Evolutionary conservation across 768 basidiomycete genomes (phyloP).

Genomic region (Suillus paluster): DNA sequence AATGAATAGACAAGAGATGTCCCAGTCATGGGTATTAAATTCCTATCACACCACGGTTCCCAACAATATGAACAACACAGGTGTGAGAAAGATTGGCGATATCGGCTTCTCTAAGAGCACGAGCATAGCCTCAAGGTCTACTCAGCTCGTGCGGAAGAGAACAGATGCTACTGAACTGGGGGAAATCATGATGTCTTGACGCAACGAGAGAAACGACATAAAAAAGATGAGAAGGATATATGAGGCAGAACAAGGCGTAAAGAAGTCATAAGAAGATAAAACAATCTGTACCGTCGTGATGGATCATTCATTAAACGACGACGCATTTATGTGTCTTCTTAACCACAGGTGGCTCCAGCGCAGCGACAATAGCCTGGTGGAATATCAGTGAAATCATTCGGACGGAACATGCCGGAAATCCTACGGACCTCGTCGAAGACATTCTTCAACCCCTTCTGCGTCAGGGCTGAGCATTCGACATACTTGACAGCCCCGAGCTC

Average conservation of each 20-base stretch:
- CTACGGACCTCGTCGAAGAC: constrained; percentile 96
- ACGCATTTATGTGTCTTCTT: constrained; percentile 83
- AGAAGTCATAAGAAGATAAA: constrained; percentile 40
- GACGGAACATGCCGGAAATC: constrained; percentile 2
- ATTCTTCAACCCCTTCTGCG: constrained; percentile 99
- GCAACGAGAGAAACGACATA: constrained; percentile 24
- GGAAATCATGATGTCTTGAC: constrained; percentile 27
- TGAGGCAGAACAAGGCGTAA: constrained; percentile 36
- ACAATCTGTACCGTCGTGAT: constrained; percentile 31
- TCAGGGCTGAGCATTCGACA: constrained; percentile 98
- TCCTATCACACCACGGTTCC: constrained; percentile 34
- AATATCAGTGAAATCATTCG: constrained; percentile 11
- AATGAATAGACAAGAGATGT: constrained; percentile 12
- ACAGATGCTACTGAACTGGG: constrained; percentile 22
- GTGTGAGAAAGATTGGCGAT: constrained; percentile 1
- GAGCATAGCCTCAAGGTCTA: constrained; percentile 25
- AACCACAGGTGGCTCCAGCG: constrained; percentile 94
- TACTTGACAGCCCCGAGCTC: constrained; percentile 99
- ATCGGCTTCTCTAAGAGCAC: constrained; percentile 17
- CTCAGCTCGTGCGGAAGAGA: constrained; percentile 29
- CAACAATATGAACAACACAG: constrained; percentile 39
- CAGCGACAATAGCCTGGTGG: constrained; percentile 93
- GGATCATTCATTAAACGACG: constrained; percentile 65
- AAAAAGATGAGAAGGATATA: constrained; percentile 38
- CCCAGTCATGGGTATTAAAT: constrained; percentile 40